Evolutionary conservation across 2,329 filamentous ascomycete species (phyloP), one percentile per base, ranked within the genome.

Genomic region (Ophiostoma quercus): DNA sequence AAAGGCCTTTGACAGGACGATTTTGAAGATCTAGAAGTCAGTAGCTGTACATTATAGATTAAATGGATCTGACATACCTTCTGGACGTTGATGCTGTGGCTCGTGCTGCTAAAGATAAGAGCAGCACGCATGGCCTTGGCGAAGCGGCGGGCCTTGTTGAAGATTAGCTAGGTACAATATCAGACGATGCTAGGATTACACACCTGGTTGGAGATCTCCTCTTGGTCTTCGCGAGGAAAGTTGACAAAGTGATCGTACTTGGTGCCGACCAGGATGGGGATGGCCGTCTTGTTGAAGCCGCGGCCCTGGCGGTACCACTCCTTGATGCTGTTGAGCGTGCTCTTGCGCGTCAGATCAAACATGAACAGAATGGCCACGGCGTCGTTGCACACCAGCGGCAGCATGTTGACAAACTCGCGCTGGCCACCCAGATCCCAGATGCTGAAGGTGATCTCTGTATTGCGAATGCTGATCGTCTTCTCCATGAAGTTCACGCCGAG

Each of bases 191-290:
- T 65, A 22, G 19, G 7, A 5, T 39, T 16, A 39, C 79, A 14
- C 81, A 95, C 93, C 86, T 97, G 94, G 77, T 95, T 94, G 16
- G 93, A 97, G 73, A 99, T 99, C 81, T 99, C 95, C 79, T 99
- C 95, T 79, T 99, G 95, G 77, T 99, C 95, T 78, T 98, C 94
- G 60, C 92, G 87, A 0, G 95, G 94, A 77, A 99, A 97, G 81
- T 98, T 99, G 80, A 99, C 94, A 82, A 99, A 99, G 78, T 98
- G 95, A 77, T 99, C 95, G 79, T 98, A 99, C 80, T 99, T 99
- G 47, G 95, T 99, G 71, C 95, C 95, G 22, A 99, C 92, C 32
- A 99, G 81, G 77, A 99, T 97, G 0, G 95, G 95, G 74, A 99
- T 99, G n/a, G 95, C 95, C 16, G 95, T 99, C 85, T 99, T 99